A percentile compares a stretch with the other conserved stretches of the same genome.
These are phyloP conservation scores for Tricholoma terreum DNA, from an alignment of 768 basidiomycete species.

Conservation along the genomic window DNA sequence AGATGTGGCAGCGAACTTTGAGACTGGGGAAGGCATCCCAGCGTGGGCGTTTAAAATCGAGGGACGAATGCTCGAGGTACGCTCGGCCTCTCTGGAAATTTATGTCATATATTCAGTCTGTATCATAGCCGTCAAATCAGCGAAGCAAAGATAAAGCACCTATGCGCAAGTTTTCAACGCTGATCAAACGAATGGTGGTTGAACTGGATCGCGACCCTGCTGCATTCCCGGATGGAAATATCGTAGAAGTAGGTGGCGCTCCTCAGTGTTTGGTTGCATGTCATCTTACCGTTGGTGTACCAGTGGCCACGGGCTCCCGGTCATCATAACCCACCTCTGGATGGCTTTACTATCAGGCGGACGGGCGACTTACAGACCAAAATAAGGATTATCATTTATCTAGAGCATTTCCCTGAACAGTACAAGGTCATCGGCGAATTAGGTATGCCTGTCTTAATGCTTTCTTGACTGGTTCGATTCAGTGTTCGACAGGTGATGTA, in stretches of 20 bases:
- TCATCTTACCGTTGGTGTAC: not conserved
- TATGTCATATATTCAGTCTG: not conserved
- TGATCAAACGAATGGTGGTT: conserved; percentile 80
- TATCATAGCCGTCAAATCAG: conserved; percentile 52
- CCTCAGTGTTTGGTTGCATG: not conserved
- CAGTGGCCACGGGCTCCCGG: conserved; percentile 66
- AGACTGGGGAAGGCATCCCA: conserved; percentile 86
- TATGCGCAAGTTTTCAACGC: conserved; percentile 78
- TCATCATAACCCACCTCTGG: conserved; percentile 58
- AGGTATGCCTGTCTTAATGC: conserved; percentile 35
- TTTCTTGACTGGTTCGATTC: conserved; percentile 5
- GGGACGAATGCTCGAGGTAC: conserved; percentile 78
- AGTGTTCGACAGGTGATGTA: conserved; percentile 43
- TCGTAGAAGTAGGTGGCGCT: conserved; percentile 68
- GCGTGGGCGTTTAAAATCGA: conserved; percentile 89
- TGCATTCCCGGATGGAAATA: conserved; percentile 80
- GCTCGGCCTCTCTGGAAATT: conserved; percentile 17
- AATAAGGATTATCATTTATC: conserved; percentile 77
- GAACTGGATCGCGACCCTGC: conserved; percentile 85
- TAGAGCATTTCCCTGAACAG: conserved; percentile 86
- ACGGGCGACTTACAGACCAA: conserved; percentile 78
- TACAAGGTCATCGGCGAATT: conserved; percentile 79
- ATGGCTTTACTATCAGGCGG: conserved; percentile 84
- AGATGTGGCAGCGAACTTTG: conserved; percentile 51
- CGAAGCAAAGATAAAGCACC: conserved; percentile 59